phyloP scores from a whole-genome alignment of 106 monocot genomes.

The Apostasia shenzhenica region DNA sequence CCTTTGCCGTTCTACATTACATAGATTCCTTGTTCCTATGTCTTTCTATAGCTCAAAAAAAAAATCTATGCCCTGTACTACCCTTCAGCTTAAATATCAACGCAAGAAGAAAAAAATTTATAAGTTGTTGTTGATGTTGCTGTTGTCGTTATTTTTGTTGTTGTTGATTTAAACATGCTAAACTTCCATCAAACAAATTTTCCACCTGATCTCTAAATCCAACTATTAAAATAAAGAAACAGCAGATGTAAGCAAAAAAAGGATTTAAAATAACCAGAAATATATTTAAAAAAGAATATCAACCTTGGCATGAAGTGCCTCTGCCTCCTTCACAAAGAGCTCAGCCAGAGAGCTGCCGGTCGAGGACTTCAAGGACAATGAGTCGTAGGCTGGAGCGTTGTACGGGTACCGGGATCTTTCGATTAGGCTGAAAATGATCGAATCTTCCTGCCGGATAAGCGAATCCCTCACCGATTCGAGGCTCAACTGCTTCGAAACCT shows the following conservation, averaged over 20 bases:
- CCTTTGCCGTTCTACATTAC: too few relatives aligned
- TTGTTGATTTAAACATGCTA: neutral
- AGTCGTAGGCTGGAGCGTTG: slow-evolving; percentile 49
- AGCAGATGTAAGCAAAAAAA: neutral
- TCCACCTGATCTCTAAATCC: neutral
- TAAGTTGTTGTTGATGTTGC: neutral
- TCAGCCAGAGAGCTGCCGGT: slow-evolving; percentile 34
- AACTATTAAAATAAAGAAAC: neutral
- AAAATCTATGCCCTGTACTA: too few relatives aligned
- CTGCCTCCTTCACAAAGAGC: slow-evolving; percentile 46
- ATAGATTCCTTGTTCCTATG: too few relatives aligned
- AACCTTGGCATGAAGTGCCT: slow-evolving; percentile 68
- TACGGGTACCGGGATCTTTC: slow-evolving; percentile 47
- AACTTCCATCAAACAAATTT: neutral
- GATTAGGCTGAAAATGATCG: slow-evolving; percentile 79
- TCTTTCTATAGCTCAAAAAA: too few relatives aligned
- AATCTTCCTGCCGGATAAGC: slow-evolving; percentile 67
- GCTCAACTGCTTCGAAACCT: slow-evolving; percentile 10
- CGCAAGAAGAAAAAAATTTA: too few relatives aligned
- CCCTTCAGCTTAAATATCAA: too few relatives aligned
- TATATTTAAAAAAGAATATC: neutral
- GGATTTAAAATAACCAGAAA: neutral
- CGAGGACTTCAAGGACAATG: slow-evolving; percentile 4
- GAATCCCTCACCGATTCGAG: slow-evolving; percentile 61
- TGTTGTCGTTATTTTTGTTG: neutral